Conservation (phyloP, 2,329 filamentous ascomycete species). For the Lecanosticta acicola region DNA sequence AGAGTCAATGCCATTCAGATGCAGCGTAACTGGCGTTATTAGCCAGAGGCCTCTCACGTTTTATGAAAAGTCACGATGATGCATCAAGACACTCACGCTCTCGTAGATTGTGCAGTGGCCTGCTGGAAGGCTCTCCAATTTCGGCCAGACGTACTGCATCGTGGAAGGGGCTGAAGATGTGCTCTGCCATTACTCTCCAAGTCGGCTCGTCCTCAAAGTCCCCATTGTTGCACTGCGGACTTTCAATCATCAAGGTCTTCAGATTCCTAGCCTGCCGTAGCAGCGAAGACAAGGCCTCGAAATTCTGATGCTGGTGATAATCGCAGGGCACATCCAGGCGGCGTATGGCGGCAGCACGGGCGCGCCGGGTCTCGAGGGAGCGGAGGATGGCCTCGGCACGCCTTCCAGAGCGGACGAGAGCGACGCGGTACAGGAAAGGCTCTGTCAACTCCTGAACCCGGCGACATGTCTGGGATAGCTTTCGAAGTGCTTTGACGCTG, state of each 20-base stretch:
- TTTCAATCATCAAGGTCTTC: slow-evolving; percentile 19
- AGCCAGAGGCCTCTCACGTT: not conserved
- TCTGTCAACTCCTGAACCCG: slow-evolving; percentile 19
- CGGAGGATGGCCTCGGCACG: slow-evolving; percentile 3
- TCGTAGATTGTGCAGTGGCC: slow-evolving; percentile 18
- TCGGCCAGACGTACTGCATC: slow-evolving; percentile 2
- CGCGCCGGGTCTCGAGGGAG: slow-evolving; percentile 1
- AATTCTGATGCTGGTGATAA: slow-evolving; percentile 8
- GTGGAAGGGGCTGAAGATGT: slow-evolving; percentile 15
- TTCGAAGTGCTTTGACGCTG: slow-evolving; percentile 9
- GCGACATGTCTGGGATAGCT: slow-evolving; percentile 15
- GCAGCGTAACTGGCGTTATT: slow-evolving; percentile 16
- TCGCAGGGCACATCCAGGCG: slow-evolving; percentile 14
- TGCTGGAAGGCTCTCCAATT: not conserved
- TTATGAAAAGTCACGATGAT: not conserved
- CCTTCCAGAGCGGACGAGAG: slow-evolving; percentile 12
- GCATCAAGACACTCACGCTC: slow-evolving; percentile 5
- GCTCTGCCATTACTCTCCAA: slow-evolving; percentile 13
- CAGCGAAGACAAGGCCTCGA: slow-evolving; percentile 7
- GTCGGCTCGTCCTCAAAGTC: slow-evolving; percentile 17
- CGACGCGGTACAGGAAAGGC: slow-evolving; percentile 16
- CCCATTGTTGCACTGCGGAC: slow-evolving; percentile 17
- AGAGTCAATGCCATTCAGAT: slow-evolving; percentile 19
- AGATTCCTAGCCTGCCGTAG: slow-evolving; percentile 10
- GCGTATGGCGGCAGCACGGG: slow-evolving; percentile 13